phyloP scores from a whole-genome alignment of 2,329 filamentous ascomycete species.

The Capronia epimyces region DNA sequence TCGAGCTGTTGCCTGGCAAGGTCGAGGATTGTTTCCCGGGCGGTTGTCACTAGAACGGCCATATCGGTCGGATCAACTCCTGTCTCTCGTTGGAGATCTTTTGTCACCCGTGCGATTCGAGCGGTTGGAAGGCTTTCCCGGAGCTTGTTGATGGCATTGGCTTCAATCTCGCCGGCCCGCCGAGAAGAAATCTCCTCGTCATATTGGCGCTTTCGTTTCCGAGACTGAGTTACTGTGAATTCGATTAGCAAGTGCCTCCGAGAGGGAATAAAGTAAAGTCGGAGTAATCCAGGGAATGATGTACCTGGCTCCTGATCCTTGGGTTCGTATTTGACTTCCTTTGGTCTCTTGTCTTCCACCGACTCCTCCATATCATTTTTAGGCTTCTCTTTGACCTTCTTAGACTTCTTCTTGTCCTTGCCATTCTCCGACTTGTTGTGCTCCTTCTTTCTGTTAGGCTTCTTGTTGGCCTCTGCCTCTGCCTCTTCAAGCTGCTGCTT shows the following conservation, averaged over 20 bases:
- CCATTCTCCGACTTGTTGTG: conserved; percentile 10
- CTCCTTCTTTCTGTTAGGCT: not conserved
- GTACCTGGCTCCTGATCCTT: not conserved
- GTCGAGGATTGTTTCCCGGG: conserved; percentile 20
- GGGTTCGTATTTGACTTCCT: conserved; percentile 4
- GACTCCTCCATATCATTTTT: not conserved
- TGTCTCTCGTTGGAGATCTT: conserved; percentile 7
- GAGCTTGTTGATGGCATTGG: conserved; percentile 15
- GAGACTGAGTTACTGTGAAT: conserved; percentile 1
- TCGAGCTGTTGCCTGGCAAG: conserved; percentile 16
- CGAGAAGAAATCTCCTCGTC: not conserved
- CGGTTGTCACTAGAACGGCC: conserved; percentile 13
- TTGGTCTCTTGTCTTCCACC: conserved; percentile 1
- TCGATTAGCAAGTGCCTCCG: not conserved
- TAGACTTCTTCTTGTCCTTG: conserved; percentile 4
- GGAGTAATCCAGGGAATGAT: not conserved
- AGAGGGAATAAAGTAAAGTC: not conserved
- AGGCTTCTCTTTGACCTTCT: not conserved
- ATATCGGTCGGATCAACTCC: conserved; percentile 15
- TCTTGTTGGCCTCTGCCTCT: conserved; percentile 5
- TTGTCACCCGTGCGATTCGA: conserved; percentile 7
- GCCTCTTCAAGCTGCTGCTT: not conserved
- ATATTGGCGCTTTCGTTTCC: conserved; percentile 13
- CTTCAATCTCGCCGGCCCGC: conserved; percentile 11
- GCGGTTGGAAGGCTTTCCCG: conserved; percentile 16